phyloP scores from a whole-genome alignment of 2,329 filamentous ascomycete species.

The Exophiala alcalophila region DNA sequence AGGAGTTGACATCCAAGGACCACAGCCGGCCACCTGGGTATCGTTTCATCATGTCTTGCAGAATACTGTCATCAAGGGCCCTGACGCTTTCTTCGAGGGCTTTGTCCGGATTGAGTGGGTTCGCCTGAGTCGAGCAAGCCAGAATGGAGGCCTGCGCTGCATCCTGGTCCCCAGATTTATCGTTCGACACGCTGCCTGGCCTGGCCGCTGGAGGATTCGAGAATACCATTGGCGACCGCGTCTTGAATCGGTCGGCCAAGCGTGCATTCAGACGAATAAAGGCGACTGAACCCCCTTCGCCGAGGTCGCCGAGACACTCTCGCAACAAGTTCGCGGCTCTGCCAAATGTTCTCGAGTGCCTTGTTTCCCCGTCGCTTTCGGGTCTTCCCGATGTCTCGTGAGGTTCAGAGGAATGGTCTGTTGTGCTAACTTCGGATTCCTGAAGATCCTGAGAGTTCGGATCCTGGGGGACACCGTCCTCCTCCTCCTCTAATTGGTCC shows the following conservation, averaged over 20 bases:
- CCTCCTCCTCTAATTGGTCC: no score
- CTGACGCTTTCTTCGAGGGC: slow-evolving; percentile 5
- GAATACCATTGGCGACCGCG: no score
- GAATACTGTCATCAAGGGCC: slow-evolving; percentile 11
- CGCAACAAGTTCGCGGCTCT: slow-evolving; percentile 50
- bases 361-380: slow-evolving; percentile 30
- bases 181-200: no score
- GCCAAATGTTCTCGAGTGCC: slow-evolving; percentile 44
- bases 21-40: slow-evolving; percentile 50
- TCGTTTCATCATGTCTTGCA: slow-evolving; percentile 38
- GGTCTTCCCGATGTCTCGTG: slow-evolving; percentile 37
- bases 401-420: slow-evolving; percentile 31
- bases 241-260: not conserved
- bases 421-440: slow-evolving; percentile 6
- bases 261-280: slow-evolving; percentile 39
- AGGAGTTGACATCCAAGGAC: slow-evolving; percentile 44
- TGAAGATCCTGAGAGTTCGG: not conserved
- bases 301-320: slow-evolving; percentile 45
- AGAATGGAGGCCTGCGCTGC: slow-evolving; percentile 5
- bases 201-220: no score
- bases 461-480: not conserved
- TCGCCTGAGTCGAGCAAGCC: slow-evolving; percentile 17
- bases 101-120: slow-evolving; percentile 17
- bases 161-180: no score
- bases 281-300: slow-evolving; percentile 47